Percentiles rank a stretch among this genome's conserved stretches.
Evolutionary conservation across 192 early-diverging fungal species (phyloP).

Genomic region (Allomyces macrogynus): DNA sequence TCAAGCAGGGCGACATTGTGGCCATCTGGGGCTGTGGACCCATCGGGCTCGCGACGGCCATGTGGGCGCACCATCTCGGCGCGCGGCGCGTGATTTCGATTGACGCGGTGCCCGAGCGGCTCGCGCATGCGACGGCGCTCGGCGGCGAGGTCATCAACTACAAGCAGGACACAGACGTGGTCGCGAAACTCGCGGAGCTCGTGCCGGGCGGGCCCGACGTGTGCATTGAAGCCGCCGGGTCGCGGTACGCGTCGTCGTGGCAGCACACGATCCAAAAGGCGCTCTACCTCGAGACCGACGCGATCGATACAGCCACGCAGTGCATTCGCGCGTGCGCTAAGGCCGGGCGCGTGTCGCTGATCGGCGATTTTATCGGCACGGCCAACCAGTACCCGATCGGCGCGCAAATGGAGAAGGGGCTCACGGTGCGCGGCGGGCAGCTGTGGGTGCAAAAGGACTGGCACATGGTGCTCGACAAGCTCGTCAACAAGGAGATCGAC

Average conservation of each 20-base stretch:
- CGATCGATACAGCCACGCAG: slow-evolving; percentile 21
- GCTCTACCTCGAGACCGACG: slow-evolving; percentile 27
- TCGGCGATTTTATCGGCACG: slow-evolving; percentile 26
- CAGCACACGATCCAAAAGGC: slow-evolving; percentile 19
- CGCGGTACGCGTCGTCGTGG: slow-evolving; percentile 24
- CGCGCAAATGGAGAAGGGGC: slow-evolving; percentile 21
- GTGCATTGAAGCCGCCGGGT: slow-evolving; percentile 28
- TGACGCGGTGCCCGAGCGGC: slow-evolving; percentile 16
- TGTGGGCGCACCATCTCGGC: slow-evolving; percentile 14
- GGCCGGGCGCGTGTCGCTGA: slow-evolving; percentile 23
- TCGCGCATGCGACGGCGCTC: slow-evolving; percentile 12
- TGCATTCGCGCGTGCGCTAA: slow-evolving; percentile 16
- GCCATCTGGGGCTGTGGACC: slow-evolving; percentile 1
- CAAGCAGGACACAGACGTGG: slow-evolving; percentile 10
- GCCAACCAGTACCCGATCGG: slow-evolving; percentile 18
- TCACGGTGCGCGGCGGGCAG: slow-evolving; percentile 18
- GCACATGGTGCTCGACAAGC: slow-evolving; percentile 12
- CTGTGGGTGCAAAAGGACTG: slow-evolving; percentile 23
- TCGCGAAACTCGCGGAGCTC: slow-evolving; percentile 10
- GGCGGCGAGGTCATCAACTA: slow-evolving; percentile 13
- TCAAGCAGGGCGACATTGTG: neutral
- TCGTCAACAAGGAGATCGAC: slow-evolving; percentile 18
- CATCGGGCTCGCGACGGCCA: slow-evolving; percentile 2
- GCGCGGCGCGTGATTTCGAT: slow-evolving; percentile 20
- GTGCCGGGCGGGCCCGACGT: slow-evolving; percentile 23